A percentile compares a stretch with the other conserved stretches of the same genome.
phyloP scores from a whole-genome alignment of 2,329 filamentous ascomycete genomes.

The Fusarium decemcellulare region DNA sequence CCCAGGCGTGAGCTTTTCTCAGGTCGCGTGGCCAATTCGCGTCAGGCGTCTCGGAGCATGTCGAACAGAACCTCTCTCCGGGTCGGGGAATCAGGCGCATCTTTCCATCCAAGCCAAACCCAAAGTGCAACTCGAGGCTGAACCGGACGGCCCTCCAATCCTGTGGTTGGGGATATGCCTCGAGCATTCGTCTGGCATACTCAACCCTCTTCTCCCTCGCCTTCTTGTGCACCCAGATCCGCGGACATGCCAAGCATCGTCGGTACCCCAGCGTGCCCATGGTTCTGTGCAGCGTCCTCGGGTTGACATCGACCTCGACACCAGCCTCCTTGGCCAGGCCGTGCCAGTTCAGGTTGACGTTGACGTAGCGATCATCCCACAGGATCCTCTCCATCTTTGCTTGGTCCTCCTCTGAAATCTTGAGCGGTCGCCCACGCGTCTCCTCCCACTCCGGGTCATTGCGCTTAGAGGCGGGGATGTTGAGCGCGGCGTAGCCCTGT shows the following conservation, averaged over 20 bases:
- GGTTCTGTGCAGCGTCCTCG: slow-evolving; percentile 54
- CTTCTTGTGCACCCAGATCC: slow-evolving; percentile 49
- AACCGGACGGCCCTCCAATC: slow-evolving; percentile 54
- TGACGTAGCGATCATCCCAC: slow-evolving; percentile 54
- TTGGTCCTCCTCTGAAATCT: slow-evolving; percentile 53
- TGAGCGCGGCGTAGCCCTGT: slow-evolving; percentile 56
- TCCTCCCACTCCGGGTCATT: slow-evolving; percentile 57
- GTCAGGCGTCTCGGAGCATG: slow-evolving; percentile 44
- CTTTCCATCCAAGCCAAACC: slow-evolving; percentile 54
- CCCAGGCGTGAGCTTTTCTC: slow-evolving; percentile 53
- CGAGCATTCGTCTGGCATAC: slow-evolving; percentile 52
- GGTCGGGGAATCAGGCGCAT: slow-evolving; percentile 52
- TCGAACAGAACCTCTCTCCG: slow-evolving; percentile 52
- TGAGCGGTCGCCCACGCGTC: slow-evolving; percentile 53
- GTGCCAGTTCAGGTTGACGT: slow-evolving; percentile 52
- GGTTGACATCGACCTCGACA: slow-evolving; percentile 51
- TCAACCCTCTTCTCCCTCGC: slow-evolving; percentile 52
- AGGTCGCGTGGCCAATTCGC: slow-evolving; percentile 52
- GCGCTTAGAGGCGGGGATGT: slow-evolving; percentile 49
- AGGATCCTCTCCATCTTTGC: slow-evolving; percentile 54
- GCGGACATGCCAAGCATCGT: slow-evolving; percentile 51
- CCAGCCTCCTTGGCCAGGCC: slow-evolving; percentile 52
- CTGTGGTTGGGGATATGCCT: slow-evolving; percentile 47
- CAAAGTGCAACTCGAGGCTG: slow-evolving; percentile 56
- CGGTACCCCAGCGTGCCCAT: slow-evolving; percentile 56